Evolutionary conservation across 768 basidiomycete species (phyloP).

Genomic region (Termitomyces sp.): DNA sequence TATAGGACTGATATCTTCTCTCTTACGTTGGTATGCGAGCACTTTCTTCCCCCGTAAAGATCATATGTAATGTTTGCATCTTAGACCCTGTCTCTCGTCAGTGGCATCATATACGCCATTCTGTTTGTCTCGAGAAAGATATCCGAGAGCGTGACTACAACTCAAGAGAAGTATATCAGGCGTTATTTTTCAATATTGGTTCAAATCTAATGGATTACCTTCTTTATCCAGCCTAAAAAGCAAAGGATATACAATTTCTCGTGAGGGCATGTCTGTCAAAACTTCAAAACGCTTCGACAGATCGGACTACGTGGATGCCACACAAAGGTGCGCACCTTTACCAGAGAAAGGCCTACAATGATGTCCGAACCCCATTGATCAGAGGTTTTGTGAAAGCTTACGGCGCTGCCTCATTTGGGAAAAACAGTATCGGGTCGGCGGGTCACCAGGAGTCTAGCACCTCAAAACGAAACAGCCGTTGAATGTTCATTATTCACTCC

Average conservation of each 20-base stretch:
- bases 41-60: constrained; percentile 7
- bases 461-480: neutral
- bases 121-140: constrained; percentile 31
- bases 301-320: constrained; percentile 66
- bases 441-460: neutral
- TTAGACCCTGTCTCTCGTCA: constrained; percentile 45
- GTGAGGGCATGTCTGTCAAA: constrained; percentile 60
- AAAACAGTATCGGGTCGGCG: constrained; percentile 9
- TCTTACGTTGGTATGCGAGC: constrained; percentile 28
- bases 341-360: neutral
- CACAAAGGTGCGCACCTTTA: constrained; percentile 49
- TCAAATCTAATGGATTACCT: neutral
- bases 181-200: neutral
- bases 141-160: constrained; percentile 37
- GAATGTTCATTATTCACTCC: neutral
- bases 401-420: constrained; percentile 37
- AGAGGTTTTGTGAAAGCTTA: constrained; percentile 53
- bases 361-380: neutral
- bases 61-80: neutral
- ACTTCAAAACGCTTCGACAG: constrained; percentile 53
- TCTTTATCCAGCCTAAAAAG: constrained; percentile 30
- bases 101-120: constrained; percentile 39
- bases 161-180: constrained; percentile 46
- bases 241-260: constrained; percentile 50
- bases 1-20: constrained; percentile 37